These are phyloP conservation scores for Abortiporus biennis DNA, from an alignment of 1,284 basidiomycete species.

Conservation along the genomic window DNA sequence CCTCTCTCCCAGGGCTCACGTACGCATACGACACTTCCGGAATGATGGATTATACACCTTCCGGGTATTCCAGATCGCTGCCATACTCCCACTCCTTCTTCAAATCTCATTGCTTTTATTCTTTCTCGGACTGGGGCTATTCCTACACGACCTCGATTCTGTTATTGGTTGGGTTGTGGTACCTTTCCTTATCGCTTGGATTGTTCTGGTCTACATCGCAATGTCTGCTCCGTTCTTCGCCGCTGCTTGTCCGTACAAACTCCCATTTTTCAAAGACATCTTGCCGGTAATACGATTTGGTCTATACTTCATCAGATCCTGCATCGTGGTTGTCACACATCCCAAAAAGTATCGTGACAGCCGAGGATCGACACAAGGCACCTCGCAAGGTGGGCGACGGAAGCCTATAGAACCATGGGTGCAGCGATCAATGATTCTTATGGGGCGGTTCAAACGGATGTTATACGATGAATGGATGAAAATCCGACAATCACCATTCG, in stretches of 20 bases:
- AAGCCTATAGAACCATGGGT: no score
- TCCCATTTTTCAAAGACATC: not conserved
- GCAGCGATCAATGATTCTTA: no score
- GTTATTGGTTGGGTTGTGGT: conserved; percentile 8
- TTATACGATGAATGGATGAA: no score
- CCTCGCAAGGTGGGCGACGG: no score
- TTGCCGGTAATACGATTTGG: not conserved
- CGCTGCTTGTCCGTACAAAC: conserved; percentile 11
- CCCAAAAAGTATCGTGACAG: no score
- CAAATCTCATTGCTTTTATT: conserved; percentile 24
- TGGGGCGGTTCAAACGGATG: no score
- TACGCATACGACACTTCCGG: conserved; percentile 18
- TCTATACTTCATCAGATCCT: no score
- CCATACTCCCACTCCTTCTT: conserved; percentile 22
- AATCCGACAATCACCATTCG: no score
- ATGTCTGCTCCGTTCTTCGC: conserved; percentile 7
- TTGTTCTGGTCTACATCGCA: not conserved
- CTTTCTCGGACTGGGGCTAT: conserved; percentile 17
- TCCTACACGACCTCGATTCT: conserved; percentile 9
- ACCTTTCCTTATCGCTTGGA: conserved; percentile 4
- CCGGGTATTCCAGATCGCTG: conserved; percentile 21
- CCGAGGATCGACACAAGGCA: no score
- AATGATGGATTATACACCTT: conserved; percentile 21
- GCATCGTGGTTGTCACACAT: no score
- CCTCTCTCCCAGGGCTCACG: conserved; percentile 1